phyloP scores from a whole-genome alignment of 2,329 filamentous ascomycete genomes.

The Aspergillus tanneri region DNA sequence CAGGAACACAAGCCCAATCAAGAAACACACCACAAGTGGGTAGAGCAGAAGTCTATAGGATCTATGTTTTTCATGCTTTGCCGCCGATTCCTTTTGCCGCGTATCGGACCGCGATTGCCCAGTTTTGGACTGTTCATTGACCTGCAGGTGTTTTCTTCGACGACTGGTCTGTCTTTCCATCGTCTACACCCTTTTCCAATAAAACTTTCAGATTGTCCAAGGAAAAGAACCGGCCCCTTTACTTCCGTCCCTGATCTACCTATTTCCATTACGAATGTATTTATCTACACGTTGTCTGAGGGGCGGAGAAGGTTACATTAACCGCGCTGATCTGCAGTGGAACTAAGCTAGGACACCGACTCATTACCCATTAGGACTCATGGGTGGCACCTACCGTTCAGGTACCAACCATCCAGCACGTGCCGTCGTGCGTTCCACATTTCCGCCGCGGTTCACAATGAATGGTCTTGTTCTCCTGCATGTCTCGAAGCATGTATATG shows the following conservation, averaged over 20 bases:
- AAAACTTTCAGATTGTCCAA: no score
- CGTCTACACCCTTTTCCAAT: no score
- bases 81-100: neutral
- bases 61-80: conserved; percentile 1
- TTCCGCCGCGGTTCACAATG: no score
- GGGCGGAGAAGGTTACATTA: neutral
- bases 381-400: neutral
- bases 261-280: neutral
- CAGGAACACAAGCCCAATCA: conserved; percentile 18
- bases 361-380: no score
- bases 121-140: conserved; percentile 2
- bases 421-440: no score
- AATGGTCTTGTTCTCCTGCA: no score
- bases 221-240: no score
- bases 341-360: neutral
- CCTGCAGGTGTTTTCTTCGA: conserved; percentile 11
- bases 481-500: no score
- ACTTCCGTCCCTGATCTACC: neutral
- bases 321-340: neutral
- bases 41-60: conserved; percentile 14
- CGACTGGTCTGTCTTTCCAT: conserved; percentile 24
- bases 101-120: neutral
- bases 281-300: neutral
- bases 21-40: conserved; percentile 16
- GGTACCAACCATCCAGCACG: neutral